A percentile compares a stretch with the other conserved stretches of the same genome.
phyloP scores from a whole-genome alignment of 2,329 filamentous ascomycete species.

The Phialophora expanda region DNA sequence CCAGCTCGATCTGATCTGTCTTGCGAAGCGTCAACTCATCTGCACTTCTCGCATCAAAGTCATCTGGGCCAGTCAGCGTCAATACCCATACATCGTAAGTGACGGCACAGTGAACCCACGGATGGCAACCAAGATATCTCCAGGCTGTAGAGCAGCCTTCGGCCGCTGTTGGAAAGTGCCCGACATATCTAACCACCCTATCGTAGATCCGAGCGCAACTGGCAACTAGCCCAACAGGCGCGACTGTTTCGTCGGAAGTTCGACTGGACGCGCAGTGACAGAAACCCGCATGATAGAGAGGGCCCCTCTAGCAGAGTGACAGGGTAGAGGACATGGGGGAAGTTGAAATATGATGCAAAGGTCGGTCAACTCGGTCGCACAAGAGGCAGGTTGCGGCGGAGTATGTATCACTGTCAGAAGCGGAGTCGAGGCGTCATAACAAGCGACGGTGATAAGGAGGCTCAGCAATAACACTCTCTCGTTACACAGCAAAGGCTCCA shows the following conservation, averaged over 20 bases:
- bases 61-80: conserved; percentile 64
- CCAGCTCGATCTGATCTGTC: conserved; percentile 68
- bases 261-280: conserved; percentile 20
- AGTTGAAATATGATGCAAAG: conserved; percentile 10
- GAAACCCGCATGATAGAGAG: conserved; percentile 25
- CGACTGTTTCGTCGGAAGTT: conserved; percentile 20
- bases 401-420: conserved; percentile 9
- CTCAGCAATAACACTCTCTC: not conserved
- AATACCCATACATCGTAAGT: not conserved
- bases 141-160: conserved; percentile 43
- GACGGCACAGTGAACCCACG: conserved; percentile 46
- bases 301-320: conserved; percentile 3
- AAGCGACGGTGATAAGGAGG: not conserved
- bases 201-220: not conserved
- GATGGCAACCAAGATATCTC: conserved; percentile 53
- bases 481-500: not conserved
- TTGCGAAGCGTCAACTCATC: conserved; percentile 90
- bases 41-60: conserved; percentile 87
- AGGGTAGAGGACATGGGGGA: conserved; percentile 14
- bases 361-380: conserved; percentile 26
- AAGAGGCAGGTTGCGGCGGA: conserved; percentile 12
- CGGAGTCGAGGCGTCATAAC: not conserved
- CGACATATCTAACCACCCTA: conserved; percentile 42
- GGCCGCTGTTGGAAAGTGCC: conserved; percentile 44
- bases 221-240: conserved; percentile 8